These are phyloP conservation scores for Diplodia scrobiculata DNA, from an alignment of 2,329 filamentous ascomycete genomes.

Conservation along the genomic window DNA sequence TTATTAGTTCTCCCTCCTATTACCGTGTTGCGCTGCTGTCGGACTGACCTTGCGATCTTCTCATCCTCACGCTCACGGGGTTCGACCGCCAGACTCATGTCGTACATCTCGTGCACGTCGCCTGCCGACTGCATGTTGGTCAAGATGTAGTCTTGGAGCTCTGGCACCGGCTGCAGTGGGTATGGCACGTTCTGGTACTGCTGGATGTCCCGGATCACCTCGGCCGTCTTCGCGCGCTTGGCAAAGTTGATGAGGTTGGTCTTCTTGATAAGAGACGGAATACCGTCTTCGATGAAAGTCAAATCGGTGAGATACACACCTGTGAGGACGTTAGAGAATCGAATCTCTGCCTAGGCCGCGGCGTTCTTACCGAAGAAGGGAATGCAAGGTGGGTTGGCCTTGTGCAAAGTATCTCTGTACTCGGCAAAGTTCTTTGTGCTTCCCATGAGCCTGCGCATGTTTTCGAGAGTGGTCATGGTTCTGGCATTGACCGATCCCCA, in stretches of 20 bases:
- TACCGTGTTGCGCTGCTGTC: slow-evolving; percentile 15
- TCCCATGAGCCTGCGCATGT: slow-evolving; percentile 91
- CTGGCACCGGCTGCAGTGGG: slow-evolving; percentile 80
- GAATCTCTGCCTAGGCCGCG: background rate
- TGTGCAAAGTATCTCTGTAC: slow-evolving; percentile 89
- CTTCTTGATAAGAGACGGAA: slow-evolving; percentile 93
- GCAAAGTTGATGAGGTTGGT: slow-evolving; percentile 98
- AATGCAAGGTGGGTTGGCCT: slow-evolving; percentile 93
- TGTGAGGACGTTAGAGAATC: slow-evolving; percentile 45
- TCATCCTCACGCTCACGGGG: slow-evolving; percentile 96
- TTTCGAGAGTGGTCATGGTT: slow-evolving; percentile 77
- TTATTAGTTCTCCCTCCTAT: slow-evolving; percentile 32
- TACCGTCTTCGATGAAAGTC: slow-evolving; percentile 98
- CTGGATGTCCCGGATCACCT: slow-evolving; percentile 97
- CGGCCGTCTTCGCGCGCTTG: slow-evolving; percentile 95
- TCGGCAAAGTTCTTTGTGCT: slow-evolving; percentile 98
- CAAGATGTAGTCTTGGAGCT: slow-evolving; percentile 94
- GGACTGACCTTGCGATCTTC: slow-evolving; percentile 87
- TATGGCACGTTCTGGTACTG: slow-evolving; percentile 99
- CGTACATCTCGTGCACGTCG: slow-evolving; percentile 99
- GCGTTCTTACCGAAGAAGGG: slow-evolving; percentile 80
- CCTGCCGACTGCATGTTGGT: slow-evolving; percentile 94
- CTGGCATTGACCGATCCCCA: slow-evolving; percentile 92
- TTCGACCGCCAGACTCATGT: slow-evolving; percentile 90
- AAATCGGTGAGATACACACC: slow-evolving; percentile 96